These are phyloP conservation scores for Coffea eugenioides DNA, from an alignment of 257 asterid genomes.

Conservation along the genomic window DNA sequence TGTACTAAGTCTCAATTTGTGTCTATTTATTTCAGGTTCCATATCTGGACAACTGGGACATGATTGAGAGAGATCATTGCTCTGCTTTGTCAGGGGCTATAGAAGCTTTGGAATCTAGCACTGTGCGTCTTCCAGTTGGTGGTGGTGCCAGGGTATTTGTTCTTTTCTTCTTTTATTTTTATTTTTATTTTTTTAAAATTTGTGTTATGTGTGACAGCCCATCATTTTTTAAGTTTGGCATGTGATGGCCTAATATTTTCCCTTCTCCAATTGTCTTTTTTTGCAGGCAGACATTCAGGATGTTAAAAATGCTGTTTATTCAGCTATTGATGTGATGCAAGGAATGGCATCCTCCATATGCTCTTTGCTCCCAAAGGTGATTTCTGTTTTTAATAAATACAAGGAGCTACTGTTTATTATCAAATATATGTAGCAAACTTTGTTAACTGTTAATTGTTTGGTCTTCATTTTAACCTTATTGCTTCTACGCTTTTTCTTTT, in stretches of 20 bases:
- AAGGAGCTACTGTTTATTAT: background rate
- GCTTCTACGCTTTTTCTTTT: background rate
- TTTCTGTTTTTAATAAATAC: background rate
- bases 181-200: too few relatives aligned
- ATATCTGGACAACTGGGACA: constrained; percentile 58
- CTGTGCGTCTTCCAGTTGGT: constrained; percentile 62
- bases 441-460: background rate
- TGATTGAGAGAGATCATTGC: constrained; percentile 51
- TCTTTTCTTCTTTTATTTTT: background rate
- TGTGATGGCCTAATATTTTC: constrained; percentile 3
- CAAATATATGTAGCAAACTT: background rate
- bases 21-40: constrained; percentile 48
- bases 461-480: background rate
- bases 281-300: constrained; percentile 66
- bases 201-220: background rate
- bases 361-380: constrained; percentile 59
- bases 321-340: constrained; percentile 83
- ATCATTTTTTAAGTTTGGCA: constrained; percentile 5
- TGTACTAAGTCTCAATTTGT: constrained; percentile 1
- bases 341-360: constrained; percentile 69
- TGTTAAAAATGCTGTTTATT: constrained; percentile 62
- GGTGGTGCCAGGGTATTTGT: constrained; percentile 67
- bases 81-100: constrained; percentile 59
- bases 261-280: constrained; percentile 11
- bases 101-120: constrained; percentile 66